These are phyloP conservation scores for Cyclotella distinguenda DNA, from an alignment of 108 stramenopile genomes.

Conservation along the genomic window DNA sequence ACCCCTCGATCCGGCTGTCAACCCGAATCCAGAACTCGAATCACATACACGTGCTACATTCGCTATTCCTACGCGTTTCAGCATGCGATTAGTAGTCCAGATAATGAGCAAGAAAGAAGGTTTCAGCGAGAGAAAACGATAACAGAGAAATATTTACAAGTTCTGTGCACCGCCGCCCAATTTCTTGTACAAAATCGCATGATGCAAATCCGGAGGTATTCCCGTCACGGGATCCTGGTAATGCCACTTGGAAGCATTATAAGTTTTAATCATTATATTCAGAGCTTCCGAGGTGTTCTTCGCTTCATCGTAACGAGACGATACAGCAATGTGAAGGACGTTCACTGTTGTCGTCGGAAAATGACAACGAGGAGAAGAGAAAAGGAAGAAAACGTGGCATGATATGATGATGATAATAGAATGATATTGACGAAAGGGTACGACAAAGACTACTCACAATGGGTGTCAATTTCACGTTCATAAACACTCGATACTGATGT, in stretches of 20 bases:
- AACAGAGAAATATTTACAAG: too few species aligned
- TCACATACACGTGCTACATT: too few species aligned
- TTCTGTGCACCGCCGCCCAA: neutral
- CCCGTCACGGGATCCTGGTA: conserved; percentile 10
- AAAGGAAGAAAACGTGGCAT: neutral
- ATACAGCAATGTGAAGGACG: conserved; percentile 9
- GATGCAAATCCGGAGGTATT: conserved; percentile 5
- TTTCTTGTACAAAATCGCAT: neutral
- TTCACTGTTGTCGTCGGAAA: conserved; percentile 3
- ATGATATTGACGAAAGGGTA: too few species aligned
- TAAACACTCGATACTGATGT: conserved; percentile 8
- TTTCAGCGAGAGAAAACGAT: too few species aligned
- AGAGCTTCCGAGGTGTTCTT: neutral
- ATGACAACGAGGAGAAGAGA: neutral
- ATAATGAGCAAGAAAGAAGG: too few species aligned
- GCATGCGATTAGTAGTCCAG: too few species aligned
- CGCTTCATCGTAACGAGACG: neutral
- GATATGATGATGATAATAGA: too few species aligned
- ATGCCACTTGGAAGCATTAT: conserved; percentile 5
- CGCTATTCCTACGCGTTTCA: too few species aligned
- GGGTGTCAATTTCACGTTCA: conserved; percentile 27
- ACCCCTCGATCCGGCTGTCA: too few species aligned
- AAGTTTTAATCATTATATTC: neutral
- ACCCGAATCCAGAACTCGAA: too few species aligned
- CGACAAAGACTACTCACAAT: conserved; percentile 4